Percentiles rank a stretch among this genome's conserved stretches.
Conservation (phyloP, 495 filamentous ascomycete species). For the Penicillium parvum region DNA sequence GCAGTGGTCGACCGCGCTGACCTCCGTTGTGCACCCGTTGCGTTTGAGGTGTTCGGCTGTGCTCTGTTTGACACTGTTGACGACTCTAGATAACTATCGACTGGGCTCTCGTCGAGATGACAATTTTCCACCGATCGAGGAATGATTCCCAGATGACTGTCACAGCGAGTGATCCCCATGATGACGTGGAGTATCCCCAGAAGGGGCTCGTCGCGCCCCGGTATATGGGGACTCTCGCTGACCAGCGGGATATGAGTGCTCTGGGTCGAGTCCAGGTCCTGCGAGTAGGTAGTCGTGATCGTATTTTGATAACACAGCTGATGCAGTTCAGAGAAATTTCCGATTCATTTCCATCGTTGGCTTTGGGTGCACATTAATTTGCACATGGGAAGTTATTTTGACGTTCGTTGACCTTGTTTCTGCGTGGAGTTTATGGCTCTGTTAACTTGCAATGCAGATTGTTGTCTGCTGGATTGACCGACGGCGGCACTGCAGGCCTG, state of each 20-base stretch:
- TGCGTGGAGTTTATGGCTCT: background rate
- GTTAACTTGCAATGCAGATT: slow-evolving; percentile 20
- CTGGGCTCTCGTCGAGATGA: slow-evolving; percentile 10
- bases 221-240: slow-evolving; percentile 38
- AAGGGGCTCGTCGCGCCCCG: slow-evolving; percentile 34
- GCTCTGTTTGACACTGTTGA: background rate
- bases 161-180: slow-evolving; percentile 4
- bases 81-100: background rate
- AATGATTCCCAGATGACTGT: slow-evolving; percentile 13
- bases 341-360: slow-evolving; percentile 46
- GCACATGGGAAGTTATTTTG: slow-evolving; percentile 46
- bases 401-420: slow-evolving; percentile 27
- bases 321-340: slow-evolving; percentile 40
- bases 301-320: background rate
- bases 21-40: background rate
- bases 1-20: background rate
- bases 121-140: slow-evolving; percentile 2
- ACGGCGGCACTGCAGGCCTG: slow-evolving; percentile 54
- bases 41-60: background rate
- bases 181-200: slow-evolving; percentile 22
- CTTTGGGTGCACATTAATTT: slow-evolving; percentile 42
- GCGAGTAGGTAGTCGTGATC: slow-evolving; percentile 25
- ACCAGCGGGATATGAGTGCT: slow-evolving; percentile 41
- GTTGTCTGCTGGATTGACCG: slow-evolving; percentile 42
- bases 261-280: slow-evolving; percentile 41